Conservation (phyloP, 371 early-diverging fungal genomes). For the Syncephalastrum contaminatum region DNA sequence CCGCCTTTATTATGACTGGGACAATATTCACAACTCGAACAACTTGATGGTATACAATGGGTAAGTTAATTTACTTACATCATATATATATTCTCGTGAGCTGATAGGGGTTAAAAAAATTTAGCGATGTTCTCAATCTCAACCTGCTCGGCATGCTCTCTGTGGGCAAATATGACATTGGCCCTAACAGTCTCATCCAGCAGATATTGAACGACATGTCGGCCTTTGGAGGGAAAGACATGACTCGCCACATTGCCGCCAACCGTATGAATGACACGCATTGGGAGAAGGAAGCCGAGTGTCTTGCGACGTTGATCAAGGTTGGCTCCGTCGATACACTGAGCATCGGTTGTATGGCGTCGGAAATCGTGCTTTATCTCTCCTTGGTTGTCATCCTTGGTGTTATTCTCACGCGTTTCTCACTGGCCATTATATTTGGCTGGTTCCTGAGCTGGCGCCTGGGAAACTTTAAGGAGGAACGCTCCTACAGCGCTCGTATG, state of each 20-base stretch:
- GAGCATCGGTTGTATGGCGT: conserved; percentile 69
- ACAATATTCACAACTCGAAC: conserved; percentile 47
- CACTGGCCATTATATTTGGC: conserved; percentile 74
- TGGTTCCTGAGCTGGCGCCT: conserved; percentile 69
- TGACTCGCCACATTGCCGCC: conserved; percentile 32
- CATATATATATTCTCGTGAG: neutral
- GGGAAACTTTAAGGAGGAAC: conserved; percentile 54
- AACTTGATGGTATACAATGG: conserved; percentile 72
- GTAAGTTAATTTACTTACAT: conserved; percentile 28
- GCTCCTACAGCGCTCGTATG: conserved; percentile 51
- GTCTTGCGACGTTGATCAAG: conserved; percentile 65
- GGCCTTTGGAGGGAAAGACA: conserved; percentile 36
- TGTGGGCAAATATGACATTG: conserved; percentile 18
- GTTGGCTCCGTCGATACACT: conserved; percentile 77
- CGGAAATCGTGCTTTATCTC: conserved; percentile 59
- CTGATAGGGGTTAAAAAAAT: too few relatives aligned
- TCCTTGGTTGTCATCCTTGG: conserved; percentile 57
- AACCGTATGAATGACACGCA: conserved; percentile 14
- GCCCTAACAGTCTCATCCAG: conserved; percentile 27
- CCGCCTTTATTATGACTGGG: conserved; percentile 72
- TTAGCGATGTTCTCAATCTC: conserved; percentile 42
- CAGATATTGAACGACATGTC: conserved; percentile 16
- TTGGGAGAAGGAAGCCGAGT: conserved; percentile 52
- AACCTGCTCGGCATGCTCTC: conserved; percentile 33
- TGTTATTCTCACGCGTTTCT: conserved; percentile 62